phyloP scores from a whole-genome alignment of 108 stramenopile species.

The Nitzschia sp. region DNA sequence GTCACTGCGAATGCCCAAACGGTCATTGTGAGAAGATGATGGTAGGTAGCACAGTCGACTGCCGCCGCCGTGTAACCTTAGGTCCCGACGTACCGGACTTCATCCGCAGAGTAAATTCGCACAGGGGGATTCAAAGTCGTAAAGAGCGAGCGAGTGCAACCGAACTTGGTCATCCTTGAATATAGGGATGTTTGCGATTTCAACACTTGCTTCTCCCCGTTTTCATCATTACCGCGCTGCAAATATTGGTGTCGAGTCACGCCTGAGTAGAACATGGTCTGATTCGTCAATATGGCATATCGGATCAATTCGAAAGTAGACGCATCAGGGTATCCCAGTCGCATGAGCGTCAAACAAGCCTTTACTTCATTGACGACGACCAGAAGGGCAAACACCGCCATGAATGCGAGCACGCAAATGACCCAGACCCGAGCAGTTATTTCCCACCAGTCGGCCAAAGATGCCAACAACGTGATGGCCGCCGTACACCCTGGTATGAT shows the following conservation, averaged over 20 bases:
- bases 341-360: slow-evolving; percentile 35
- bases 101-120: not conserved
- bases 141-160: not conserved
- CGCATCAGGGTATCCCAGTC: slow-evolving; percentile 1
- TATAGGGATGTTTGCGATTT: slow-evolving; percentile 4
- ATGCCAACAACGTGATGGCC: slow-evolving; percentile 33
- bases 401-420: slow-evolving; percentile 32
- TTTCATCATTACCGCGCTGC: not conserved
- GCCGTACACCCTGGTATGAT: slow-evolving; percentile 47
- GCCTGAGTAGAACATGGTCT: slow-evolving; percentile 10
- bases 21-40: too few species aligned
- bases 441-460: slow-evolving; percentile 61
- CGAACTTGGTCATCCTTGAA: not conserved
- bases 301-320: not conserved
- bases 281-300: not conserved
- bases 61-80: too few species aligned
- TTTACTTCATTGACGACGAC: slow-evolving; percentile 50
- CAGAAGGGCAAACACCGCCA: slow-evolving; percentile 30
- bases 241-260: not conserved
- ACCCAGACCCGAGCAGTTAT: slow-evolving; percentile 51
- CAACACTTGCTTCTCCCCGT: not conserved
- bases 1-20: slow-evolving; percentile 41
- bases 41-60: too few species aligned
- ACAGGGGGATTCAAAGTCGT: not conserved
- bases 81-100: not conserved